phyloP scores from a whole-genome alignment of 805 yeast genomes.

The Cyberlindnera veronae region DNA sequence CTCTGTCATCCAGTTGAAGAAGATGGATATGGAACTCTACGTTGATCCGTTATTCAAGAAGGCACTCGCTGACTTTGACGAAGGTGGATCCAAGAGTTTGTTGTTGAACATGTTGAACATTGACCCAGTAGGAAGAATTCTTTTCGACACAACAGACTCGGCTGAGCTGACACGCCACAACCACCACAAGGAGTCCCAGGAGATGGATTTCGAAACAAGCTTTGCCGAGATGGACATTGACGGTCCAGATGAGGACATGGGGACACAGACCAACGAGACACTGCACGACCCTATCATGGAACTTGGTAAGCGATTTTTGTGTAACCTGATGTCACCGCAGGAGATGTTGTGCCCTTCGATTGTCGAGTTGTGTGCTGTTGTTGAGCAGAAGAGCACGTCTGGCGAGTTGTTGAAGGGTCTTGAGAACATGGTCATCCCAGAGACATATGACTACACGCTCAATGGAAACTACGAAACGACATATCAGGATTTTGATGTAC shows the following conservation, averaged over 20 bases:
- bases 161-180: conserved; percentile 15
- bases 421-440: conserved; percentile 17
- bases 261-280: conserved; percentile 4
- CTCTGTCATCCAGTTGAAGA: conserved; percentile 47
- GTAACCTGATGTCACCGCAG: background rate
- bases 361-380: conserved; percentile 18
- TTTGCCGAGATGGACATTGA: conserved; percentile 26
- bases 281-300: conserved; percentile 6
- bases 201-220: conserved; percentile 11
- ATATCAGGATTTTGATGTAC: conserved; percentile 18
- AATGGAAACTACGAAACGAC: conserved; percentile 14
- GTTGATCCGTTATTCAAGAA: conserved; percentile 76
- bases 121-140: conserved; percentile 50
- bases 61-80: conserved; percentile 75
- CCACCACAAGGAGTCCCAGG: conserved; percentile 8
- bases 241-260: conserved; percentile 7
- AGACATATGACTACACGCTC: conserved; percentile 7
- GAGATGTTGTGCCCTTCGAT: conserved; percentile 21
- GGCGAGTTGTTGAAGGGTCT: conserved; percentile 13
- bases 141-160: conserved; percentile 55
- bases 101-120: conserved; percentile 57
- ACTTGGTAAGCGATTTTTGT: conserved; percentile 16
- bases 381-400: conserved; percentile 18
- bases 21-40: conserved; percentile 58
- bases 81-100: conserved; percentile 75